Percentiles rank a stretch among this genome's conserved stretches.
Evolutionary conservation across 106 monocot genomes (phyloP).

Genomic region (Acorus calamus): DNA sequence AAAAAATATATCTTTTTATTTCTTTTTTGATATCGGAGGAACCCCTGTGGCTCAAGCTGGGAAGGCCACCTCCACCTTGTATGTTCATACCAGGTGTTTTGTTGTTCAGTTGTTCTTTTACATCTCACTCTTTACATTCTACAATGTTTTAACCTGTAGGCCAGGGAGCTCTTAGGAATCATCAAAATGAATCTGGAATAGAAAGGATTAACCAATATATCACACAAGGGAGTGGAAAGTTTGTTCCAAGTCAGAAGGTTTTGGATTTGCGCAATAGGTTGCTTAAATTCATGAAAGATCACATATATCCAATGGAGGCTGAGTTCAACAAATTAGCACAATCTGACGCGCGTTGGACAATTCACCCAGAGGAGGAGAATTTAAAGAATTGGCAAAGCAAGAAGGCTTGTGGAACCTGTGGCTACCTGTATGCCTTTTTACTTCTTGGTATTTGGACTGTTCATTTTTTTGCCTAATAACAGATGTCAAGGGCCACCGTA

Average conservation of each 20-base stretch:
- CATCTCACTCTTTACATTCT: too few relatives aligned
- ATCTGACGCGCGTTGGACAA: slow-evolving; percentile 73
- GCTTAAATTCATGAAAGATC: slow-evolving; percentile 67
- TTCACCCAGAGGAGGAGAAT: slow-evolving; percentile 90
- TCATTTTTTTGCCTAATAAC: background rate
- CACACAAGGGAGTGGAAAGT: slow-evolving; percentile 24
- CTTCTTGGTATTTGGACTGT: background rate
- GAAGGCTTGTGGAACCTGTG: slow-evolving; percentile 96
- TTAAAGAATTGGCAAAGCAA: slow-evolving; percentile 77
- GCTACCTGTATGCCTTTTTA: slow-evolving; percentile 64
- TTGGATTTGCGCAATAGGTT: slow-evolving; percentile 64
- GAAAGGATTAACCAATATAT: too few relatives aligned
- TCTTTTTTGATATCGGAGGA: too few relatives aligned
- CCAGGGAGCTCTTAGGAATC: too few relatives aligned
- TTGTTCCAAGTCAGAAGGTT: slow-evolving; percentile 68
- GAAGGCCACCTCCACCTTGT: too few relatives aligned
- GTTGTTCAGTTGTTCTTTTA: too few relatives aligned
- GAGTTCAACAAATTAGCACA: slow-evolving; percentile 82
- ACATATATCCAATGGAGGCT: slow-evolving; percentile 81
- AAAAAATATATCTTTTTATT: too few relatives aligned
- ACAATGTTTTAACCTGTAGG: too few relatives aligned
- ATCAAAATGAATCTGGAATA: too few relatives aligned
- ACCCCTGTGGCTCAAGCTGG: too few relatives aligned
- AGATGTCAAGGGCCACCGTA: too few relatives aligned
- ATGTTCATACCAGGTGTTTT: too few relatives aligned